A percentile compares a stretch with the other conserved stretches of the same genome.
phyloP scores from a whole-genome alignment of 1,284 basidiomycete genomes.

The Salmacisia buchloeana region DNA sequence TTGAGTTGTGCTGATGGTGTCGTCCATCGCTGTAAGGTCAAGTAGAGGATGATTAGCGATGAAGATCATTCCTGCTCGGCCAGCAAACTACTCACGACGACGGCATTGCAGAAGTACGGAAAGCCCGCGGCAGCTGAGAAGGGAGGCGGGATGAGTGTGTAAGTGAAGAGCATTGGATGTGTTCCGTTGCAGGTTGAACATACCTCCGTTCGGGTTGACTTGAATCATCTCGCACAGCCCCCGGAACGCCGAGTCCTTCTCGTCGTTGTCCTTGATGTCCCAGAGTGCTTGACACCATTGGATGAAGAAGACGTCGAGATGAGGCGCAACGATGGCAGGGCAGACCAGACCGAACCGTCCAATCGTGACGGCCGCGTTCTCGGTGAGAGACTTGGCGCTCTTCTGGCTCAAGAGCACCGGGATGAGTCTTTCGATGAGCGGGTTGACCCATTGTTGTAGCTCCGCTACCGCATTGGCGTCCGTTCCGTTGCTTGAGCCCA shows the following conservation, averaged over 20 bases:
- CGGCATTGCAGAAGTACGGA: slow-evolving; percentile 50
- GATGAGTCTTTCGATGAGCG: slow-evolving; percentile 78
- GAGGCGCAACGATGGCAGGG: slow-evolving; percentile 78
- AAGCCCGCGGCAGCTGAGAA: slow-evolving; percentile 37
- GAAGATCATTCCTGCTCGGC: not conserved
- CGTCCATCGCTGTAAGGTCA: slow-evolving; percentile 26
- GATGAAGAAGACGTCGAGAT: slow-evolving; percentile 82
- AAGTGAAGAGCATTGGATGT: too few relatives aligned
- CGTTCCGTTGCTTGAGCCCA: slow-evolving; percentile 48
- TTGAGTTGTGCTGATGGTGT: slow-evolving; percentile 42
- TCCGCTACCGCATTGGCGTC: slow-evolving; percentile 16
- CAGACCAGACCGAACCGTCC: slow-evolving; percentile 91
- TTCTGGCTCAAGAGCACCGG: slow-evolving; percentile 85
- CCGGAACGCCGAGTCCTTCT: slow-evolving; percentile 99
- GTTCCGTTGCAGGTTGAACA: not conserved
- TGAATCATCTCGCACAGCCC: slow-evolving; percentile 95
- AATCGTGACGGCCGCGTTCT: slow-evolving; percentile 99
- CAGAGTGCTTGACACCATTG: slow-evolving; percentile 95
- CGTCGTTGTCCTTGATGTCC: slow-evolving; percentile 98
- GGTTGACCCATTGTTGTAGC: slow-evolving; percentile 49
- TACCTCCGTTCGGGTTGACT: slow-evolving; percentile 65
- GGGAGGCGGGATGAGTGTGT: not conserved
- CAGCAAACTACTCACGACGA: slow-evolving; percentile 20
- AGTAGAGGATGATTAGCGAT: not conserved
- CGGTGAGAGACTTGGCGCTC: slow-evolving; percentile 85